Evolutionary conservation across 2,329 filamentous ascomycete genomes (phyloP), one percentile per base, ranked within the genome.

Genomic region (Parasarocladium wereldwijsianum): DNA sequence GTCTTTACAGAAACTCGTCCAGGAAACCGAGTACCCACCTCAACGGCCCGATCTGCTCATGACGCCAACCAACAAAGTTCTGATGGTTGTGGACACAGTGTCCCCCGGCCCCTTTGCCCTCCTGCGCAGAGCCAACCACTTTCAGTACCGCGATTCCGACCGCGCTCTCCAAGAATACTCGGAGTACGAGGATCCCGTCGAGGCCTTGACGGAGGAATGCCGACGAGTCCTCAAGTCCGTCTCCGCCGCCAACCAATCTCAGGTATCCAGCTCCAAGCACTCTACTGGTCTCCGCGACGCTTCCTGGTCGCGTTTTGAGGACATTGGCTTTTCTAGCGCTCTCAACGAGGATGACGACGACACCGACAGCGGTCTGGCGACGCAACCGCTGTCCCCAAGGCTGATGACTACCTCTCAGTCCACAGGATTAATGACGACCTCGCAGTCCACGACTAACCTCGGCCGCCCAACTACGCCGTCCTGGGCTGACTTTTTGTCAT

Each of bases 401-500:
- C 13, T 92, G 21, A 66, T 73, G 34, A 69, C 67, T 10, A 70
- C 71, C 5, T 73, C 84, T n/a, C 66, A 70, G 5, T 82, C 82
- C 8, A 70, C 70, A n/a, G n/a, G n/a, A n/a, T 51, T 92, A 21
- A 66, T 73, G 34, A 69, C 67, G 10, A 70, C 71, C 5, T 73
- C 84, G 11, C 66, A 70, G 5, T 82, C 82, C 8, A 70, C 70
- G n/a, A 66, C 66, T 24, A 71, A 77, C 34, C 54, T 79, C 26
- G 84, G 70, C 20, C 70, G 90, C 34, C 90, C 90, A 2, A 96
- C 85, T 0, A 98, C 90, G 1, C 90, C 90, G 1, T 96, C 90
- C 0, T 98, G 90, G 90, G 90, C 90, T 3, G 90, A 98, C 50
- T 98, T 98, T 50, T 65, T 98, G 34, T 93, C 85, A 1, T 84